A percentile compares a stretch with the other conserved stretches of the same genome.
phyloP scores from a whole-genome alignment of 2,329 filamentous ascomycete genomes.

The Celoporthe dispersa region DNA sequence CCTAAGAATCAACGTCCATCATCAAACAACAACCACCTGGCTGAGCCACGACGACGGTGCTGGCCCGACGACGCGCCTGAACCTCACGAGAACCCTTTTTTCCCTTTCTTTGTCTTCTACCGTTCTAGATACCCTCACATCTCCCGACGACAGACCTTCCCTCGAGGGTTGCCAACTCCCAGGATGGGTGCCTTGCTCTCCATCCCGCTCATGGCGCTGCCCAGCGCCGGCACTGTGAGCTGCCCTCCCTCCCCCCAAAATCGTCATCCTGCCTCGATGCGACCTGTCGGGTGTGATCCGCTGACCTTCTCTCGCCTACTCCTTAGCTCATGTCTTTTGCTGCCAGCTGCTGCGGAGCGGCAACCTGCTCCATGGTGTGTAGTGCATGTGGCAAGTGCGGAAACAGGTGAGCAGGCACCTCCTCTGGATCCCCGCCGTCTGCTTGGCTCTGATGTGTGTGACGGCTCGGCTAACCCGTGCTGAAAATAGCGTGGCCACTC shows the following conservation, averaged over 20 bases:
- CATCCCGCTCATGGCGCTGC: slow-evolving; percentile 84
- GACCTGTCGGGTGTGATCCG: not conserved
- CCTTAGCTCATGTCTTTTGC: slow-evolving; percentile 73
- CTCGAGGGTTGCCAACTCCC: slow-evolving; percentile 23
- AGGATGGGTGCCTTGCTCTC: slow-evolving; percentile 90
- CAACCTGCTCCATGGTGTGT: slow-evolving; percentile 94
- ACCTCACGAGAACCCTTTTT: not conserved
- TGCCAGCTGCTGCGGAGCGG: slow-evolving; percentile 93
- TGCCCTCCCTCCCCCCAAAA: not conserved
- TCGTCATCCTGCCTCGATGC: not conserved
- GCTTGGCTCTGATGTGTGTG: slow-evolving; percentile 16
- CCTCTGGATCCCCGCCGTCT: slow-evolving; percentile 10
- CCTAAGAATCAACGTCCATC: slow-evolving; percentile 11
- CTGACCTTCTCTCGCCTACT: slow-evolving; percentile 24
- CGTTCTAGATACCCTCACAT: not conserved
- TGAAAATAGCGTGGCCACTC: slow-evolving; percentile 80
- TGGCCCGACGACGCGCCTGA: not conserved
- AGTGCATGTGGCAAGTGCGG: slow-evolving; percentile 96
- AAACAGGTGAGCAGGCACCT: slow-evolving; percentile 72
- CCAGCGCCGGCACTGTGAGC: slow-evolving; percentile 82
- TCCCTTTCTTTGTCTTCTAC: not conserved
- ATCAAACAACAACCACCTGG: slow-evolving; percentile 2
- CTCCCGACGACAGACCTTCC: slow-evolving; percentile 11
- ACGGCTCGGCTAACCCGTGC: slow-evolving; percentile 30
- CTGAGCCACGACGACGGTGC: not conserved